Base-by-base conservation (phyloP, 2,329 filamentous ascomycete species). In the Hypoxylon sp. region DNA sequence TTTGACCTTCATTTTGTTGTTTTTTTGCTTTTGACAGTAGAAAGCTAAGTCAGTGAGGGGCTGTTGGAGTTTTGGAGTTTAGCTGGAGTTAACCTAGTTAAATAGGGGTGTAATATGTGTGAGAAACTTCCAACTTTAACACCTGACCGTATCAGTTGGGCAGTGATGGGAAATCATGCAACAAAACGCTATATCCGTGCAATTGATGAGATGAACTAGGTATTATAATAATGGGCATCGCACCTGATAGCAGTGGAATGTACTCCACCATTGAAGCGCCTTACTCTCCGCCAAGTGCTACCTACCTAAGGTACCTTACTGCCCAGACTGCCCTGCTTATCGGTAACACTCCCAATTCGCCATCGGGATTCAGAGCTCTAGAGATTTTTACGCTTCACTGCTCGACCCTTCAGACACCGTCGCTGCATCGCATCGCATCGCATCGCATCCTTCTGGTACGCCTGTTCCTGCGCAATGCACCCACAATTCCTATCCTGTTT, bases 1-100 rank as follows among this genome's bases (percentile, higher is more conserved):
- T 49, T 89, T 95, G 81, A 98, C 93, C 80, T 97, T 98, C 95
- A 99, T 99, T n/a, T n/a, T 55, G 54, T n/a, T 76, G 68, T 55
- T 6, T 34, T 34, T 34, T 34, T 34, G 13, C 32, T 34, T 26
- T 26, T 26, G 24, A n/a, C n/a, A n/a, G n/a, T 7, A 26, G 24
- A 26, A 7, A 10, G 8, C 30, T 13, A 13, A 34, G 13, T 15
- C 13, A 15, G 32, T 34, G 32, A 34, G 32, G 32, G 32, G 32
- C 15, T 34, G 32, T 34, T 34, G 32, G 32, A 15, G n/a, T 32
- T 6, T 32, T 4, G 15, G 6, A 15, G n/a, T n/a, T n/a, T n/a
- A n/a, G n/a, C n/a, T n/a, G n/a, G n/a, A n/a, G n/a, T n/a, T n/a
- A n/a, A n/a, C n/a, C n/a, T n/a, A n/a, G n/a, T n/a, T n/a, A n/a